Base-by-base conservation (phyloP, 2,329 filamentous ascomycete genomes). In the Colletotrichum sp. region DNA sequence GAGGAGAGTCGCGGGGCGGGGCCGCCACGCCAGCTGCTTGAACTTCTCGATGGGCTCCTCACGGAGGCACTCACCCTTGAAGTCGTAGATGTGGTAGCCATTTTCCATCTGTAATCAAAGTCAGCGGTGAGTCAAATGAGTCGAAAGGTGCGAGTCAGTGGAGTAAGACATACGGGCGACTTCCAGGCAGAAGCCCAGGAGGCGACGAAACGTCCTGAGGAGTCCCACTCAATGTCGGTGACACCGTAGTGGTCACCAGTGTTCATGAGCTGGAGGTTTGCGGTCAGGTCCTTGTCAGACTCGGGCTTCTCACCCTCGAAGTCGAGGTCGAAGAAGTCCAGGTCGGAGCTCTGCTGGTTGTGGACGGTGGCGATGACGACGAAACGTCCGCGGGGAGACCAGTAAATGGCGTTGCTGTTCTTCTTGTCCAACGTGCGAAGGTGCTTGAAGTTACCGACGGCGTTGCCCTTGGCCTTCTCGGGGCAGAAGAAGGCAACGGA, bases 391-490 rank as follows among this genome's bases (percentile, higher is more conserved):
- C 94, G 95, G 28, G 97, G 97, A 24, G 96, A 98, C 97, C 97
- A 99, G 92, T 99, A 99, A 83, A 99, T 99, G 79, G 95, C 96
- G 83, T 99, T 99, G 91, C 95, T 98, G 88, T 98, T 99, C 93
- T 99, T 99, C 93, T 99, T 99, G 82, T 99, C 97, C 72, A 98
- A 90, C 10, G 96, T 99, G 78, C 96, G 93, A 80, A 99, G 93
- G 84, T 98, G 95, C 89, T 96, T 98, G 91, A 99, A 99, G 90
- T 98, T 98, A 78, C 97, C 97, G 39, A 95, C 90, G 28, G 91
- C 90, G 68, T 91, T 84, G 32, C 91, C 95, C 91, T 99, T 99
- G 82, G 92, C 88, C 90, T 98, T 99, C 86, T 99, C 97, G 1
- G 97, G 96, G 81, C 95, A 96, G 90, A 98, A 99, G 91, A 99